Evolutionary conservation across 805 yeast genomes (phyloP).

Genomic region (Saccharomyces kudriavzevii): DNA sequence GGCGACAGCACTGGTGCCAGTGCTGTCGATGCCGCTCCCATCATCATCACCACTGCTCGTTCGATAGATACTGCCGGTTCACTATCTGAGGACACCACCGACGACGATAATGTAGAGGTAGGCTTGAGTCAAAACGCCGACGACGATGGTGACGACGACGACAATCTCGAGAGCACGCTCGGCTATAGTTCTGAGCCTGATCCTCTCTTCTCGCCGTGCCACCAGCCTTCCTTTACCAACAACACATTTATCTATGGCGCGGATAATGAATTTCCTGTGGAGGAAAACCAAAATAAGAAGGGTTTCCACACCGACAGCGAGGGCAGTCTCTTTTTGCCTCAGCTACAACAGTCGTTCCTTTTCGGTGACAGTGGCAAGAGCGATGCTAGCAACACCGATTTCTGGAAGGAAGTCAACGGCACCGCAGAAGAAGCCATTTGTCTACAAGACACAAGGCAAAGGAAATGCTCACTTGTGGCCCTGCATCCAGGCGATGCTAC

Average conservation of each 20-base stretch:
- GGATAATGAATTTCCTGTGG: background rate
- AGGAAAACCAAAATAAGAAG: background rate
- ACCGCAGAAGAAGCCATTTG: constrained; percentile 21
- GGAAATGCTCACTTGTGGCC: constrained; percentile 1
- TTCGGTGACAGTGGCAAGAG: background rate
- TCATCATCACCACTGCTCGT: background rate
- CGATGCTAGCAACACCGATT: constrained; percentile 18
- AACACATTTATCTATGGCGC: background rate
- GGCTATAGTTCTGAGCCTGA: constrained; percentile 13
- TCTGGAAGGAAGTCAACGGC: constrained; percentile 29
- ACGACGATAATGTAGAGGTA: background rate
- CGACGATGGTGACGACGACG: constrained; percentile 3
- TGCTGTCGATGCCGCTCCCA: background rate
- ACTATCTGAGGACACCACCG: background rate
- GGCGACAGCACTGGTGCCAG: background rate
- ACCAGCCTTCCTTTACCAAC: background rate
- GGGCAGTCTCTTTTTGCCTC: background rate
- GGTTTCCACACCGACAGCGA: background rate
- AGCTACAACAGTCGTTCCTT: background rate
- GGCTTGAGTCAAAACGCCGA: background rate
- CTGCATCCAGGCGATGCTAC: background rate
- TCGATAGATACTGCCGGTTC: background rate
- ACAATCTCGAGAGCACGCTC: background rate
- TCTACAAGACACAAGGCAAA: constrained; percentile 3
- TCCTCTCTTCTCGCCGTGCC: constrained; percentile 21